phyloP scores from a whole-genome alignment of 495 filamentous ascomycete species.

The Ramalina intermedia region DNA sequence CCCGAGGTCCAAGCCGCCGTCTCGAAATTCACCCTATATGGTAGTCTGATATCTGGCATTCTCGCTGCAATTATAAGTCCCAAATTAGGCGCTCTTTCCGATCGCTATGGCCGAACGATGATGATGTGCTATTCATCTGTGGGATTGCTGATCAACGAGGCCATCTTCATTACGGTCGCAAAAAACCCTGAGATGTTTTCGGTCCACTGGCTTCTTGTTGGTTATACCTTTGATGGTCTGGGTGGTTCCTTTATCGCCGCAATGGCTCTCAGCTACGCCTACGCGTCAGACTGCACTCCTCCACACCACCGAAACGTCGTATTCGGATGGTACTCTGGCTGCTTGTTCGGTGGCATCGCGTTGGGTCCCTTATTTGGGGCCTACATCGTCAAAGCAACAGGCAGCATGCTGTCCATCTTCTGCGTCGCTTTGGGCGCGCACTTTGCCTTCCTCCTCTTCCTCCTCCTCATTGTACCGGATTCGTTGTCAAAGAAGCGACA shows the following conservation, averaged over 20 bases:
- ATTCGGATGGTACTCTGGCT: constrained; percentile 81
- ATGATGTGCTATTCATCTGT: constrained; percentile 52
- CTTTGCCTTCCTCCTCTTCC: constrained; percentile 49
- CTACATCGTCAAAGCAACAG: constrained; percentile 55
- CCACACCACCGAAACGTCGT: constrained; percentile 65
- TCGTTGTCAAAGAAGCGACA: constrained; percentile 60
- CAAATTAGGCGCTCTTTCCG: constrained; percentile 70
- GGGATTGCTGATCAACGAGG: constrained; percentile 54
- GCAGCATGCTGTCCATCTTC: constrained; percentile 57
- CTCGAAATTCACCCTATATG: constrained; percentile 59
- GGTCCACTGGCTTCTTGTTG: constrained; percentile 60
- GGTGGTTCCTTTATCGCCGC: constrained; percentile 74
- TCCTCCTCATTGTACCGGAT: constrained; percentile 63
- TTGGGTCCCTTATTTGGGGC: constrained; percentile 68
- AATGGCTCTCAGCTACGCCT: constrained; percentile 69
- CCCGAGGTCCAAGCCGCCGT: constrained; percentile 60
- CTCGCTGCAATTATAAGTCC: constrained; percentile 65
- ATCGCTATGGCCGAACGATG: constrained; percentile 67
- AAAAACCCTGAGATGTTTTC: constrained; percentile 55
- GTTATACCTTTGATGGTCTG: constrained; percentile 62
- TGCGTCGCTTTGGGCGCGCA: constrained; percentile 63
- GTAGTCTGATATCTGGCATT: constrained; percentile 54
- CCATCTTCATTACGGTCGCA: constrained; percentile 61
- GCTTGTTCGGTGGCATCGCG: constrained; percentile 75
- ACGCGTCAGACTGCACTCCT: constrained; percentile 75